phyloP scores from a whole-genome alignment of 441 rosid genomes.

The Syzygium malaccense region DNA sequence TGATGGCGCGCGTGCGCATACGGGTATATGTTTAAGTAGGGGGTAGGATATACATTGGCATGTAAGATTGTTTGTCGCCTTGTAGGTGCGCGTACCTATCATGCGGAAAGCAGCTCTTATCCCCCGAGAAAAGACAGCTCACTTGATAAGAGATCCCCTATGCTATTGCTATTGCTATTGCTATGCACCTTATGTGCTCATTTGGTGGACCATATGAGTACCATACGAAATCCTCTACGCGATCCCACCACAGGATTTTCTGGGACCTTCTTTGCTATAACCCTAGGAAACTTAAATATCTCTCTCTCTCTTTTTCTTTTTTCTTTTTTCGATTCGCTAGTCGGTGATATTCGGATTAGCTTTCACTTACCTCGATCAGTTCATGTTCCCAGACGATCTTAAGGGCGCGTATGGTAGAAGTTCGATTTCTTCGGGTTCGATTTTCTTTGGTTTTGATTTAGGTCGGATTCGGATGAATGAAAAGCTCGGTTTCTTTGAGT shows the following conservation, averaged over 20 bases:
- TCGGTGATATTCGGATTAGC: background rate
- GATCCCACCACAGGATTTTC: background rate
- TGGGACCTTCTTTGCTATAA: background rate
- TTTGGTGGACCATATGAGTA: background rate
- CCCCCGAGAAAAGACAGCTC: background rate
- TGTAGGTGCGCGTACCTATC: background rate
- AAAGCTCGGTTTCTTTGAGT: too few species aligned
- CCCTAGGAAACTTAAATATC: background rate
- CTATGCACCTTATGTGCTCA: background rate
- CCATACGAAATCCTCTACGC: background rate
- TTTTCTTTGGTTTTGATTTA: background rate
- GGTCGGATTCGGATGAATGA: background rate
- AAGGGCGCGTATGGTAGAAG: background rate
- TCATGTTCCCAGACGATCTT: background rate
- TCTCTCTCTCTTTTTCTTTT: fast-evolving
- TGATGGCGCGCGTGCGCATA: background rate
- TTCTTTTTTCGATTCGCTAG: too few species aligned
- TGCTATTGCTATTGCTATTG: background rate
- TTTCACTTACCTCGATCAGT: background rate
- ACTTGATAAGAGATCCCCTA: background rate
- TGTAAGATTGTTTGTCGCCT: too few species aligned
- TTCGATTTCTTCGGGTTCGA: too few species aligned
- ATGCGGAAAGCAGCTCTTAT: background rate
- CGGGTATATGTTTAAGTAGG: background rate
- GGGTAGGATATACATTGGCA: background rate